Conservation (phyloP, 768 basidiomycete genomes). For the Tylopilus subfusipes region DNA sequence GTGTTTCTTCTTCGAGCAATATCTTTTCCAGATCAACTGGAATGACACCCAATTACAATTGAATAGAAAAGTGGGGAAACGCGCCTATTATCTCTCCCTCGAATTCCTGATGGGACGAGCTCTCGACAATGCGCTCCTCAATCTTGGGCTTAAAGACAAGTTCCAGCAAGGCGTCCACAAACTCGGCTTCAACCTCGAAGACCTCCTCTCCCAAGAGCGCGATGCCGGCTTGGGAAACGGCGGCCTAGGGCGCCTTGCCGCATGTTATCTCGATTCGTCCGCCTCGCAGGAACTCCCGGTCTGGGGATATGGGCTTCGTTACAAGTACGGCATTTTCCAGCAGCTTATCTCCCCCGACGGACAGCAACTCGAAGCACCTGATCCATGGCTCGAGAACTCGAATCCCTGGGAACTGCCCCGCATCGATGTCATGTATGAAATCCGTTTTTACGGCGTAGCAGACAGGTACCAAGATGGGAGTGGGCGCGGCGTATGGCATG, state of each 20-base stretch:
- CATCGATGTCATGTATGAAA: conserved; percentile 77
- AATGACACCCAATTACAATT: conserved; percentile 75
- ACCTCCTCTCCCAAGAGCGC: conserved; percentile 82
- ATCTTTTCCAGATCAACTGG: conserved; percentile 63
- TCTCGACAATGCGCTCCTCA: conserved; percentile 79
- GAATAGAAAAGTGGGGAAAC: conserved; percentile 80
- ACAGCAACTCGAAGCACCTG: conserved; percentile 84
- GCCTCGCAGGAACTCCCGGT: conserved; percentile 87
- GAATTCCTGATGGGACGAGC: conserved; percentile 89
- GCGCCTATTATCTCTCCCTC: conserved; percentile 93
- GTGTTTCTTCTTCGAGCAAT: neutral
- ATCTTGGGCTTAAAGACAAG: conserved; percentile 77
- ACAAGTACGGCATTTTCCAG: conserved; percentile 96
- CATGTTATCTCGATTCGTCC: conserved; percentile 94
- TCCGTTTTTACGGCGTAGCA: conserved; percentile 86
- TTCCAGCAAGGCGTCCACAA: conserved; percentile 64
- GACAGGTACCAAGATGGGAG: conserved; percentile 60
- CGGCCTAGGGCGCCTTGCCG: conserved; percentile 92
- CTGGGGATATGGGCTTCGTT: conserved; percentile 93
- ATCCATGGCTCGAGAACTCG: conserved; percentile 86
- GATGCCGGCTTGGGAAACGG: conserved; percentile 96
- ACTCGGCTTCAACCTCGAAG: conserved; percentile 90
- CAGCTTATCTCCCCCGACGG: conserved; percentile 83
- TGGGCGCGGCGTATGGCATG: conserved; percentile 69
- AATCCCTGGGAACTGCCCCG: conserved; percentile 90